Evolutionary conservation across 495 filamentous ascomycete species (phyloP), one percentile per base, ranked within the genome.

Genomic region (Xylaria grammica): DNA sequence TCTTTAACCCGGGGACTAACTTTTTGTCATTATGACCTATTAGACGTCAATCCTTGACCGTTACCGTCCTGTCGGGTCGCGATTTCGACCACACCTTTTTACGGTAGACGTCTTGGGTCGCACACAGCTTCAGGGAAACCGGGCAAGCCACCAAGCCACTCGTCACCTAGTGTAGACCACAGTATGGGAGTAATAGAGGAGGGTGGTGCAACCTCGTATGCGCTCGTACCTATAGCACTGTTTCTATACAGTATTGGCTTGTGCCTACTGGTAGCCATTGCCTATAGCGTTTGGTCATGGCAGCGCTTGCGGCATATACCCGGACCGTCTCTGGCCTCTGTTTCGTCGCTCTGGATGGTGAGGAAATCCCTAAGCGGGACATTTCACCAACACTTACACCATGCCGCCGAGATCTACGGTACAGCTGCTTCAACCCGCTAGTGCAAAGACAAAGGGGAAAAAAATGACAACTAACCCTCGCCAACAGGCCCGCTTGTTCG

Each of bases 401-500:
- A 62, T 19, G 36, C 64, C 15, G 54, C 61, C 17, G 60, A 69
- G 45, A 22, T 36, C 13, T 62, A 62, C 11, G 59, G 59, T 62
- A 62, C 27, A 20, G 9, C 22, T 17, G n/a, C 20, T 9, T 24
- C 22, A 17, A 22, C 42, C 15, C 1, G 22, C 26, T 20, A 29
- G 17, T 4, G 19, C 8, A 6, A 15, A 52, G 34, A 24, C 40
- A 42, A 42, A 11, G 26, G 17, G 17, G 20, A 30, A 30, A 45
- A 24, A 20, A 27, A 17, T 42, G 40, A 42, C 40, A 13, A 17
- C 46, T 62, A 32, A 62, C 22, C 9, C 32, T 36, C 29, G 32
- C 60, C 61, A n/a, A 24, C 38, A 80, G 78, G 78, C 5, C 63
- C 78, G 2, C 63, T 82, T 9, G 78, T 74, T 3, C 71, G 81